Percentiles rank a stretch among this genome's conserved stretches.
phyloP scores from a whole-genome alignment of 1,284 basidiomycete genomes.

The Flammula alnicola region DNA sequence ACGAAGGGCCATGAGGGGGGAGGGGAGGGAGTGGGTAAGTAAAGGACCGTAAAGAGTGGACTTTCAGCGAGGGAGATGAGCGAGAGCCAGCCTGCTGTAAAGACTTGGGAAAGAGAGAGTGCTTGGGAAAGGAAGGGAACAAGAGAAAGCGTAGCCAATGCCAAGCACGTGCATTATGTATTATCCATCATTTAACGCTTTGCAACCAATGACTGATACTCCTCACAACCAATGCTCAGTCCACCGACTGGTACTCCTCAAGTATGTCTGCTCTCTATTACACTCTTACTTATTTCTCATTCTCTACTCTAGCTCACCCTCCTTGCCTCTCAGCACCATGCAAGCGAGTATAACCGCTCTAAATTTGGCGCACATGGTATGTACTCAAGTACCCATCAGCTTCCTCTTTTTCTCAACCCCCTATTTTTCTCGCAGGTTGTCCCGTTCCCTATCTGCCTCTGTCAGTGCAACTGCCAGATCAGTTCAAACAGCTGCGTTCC shows the following conservation, averaged over 20 bases:
- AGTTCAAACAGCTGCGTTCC: constrained; percentile 61
- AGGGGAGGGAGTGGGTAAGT: no score
- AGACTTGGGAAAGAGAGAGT: constrained; percentile 23
- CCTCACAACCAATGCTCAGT: no score
- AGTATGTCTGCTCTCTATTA: constrained; percentile 3
- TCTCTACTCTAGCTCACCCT: constrained; percentile 50
- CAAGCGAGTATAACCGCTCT: constrained; percentile 76
- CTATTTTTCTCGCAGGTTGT: constrained; percentile 55
- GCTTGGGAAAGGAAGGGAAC: constrained; percentile 17
- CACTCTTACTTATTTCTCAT: constrained; percentile 4
- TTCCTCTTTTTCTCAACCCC: constrained; percentile 2
- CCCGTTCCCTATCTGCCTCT: constrained; percentile 70
- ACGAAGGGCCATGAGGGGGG: constrained; percentile 57
- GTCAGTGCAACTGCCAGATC: constrained; percentile 69
- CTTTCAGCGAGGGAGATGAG: constrained; percentile 18
- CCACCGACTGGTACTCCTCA: no score
- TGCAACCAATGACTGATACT: no score
- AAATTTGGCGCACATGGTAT: constrained; percentile 75
- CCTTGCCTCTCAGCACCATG: constrained; percentile 81
- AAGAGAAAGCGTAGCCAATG: constrained; percentile 12
- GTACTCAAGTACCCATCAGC: constrained; percentile 14
- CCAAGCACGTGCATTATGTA: constrained; percentile 12
- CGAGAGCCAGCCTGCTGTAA: constrained; percentile 36
- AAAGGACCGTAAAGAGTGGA: constrained; percentile 26
- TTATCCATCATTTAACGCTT: no score